Evolutionary conservation across 306 rosid genomes (phyloP).

Genomic region (Macrotyloma uniflorum): DNA sequence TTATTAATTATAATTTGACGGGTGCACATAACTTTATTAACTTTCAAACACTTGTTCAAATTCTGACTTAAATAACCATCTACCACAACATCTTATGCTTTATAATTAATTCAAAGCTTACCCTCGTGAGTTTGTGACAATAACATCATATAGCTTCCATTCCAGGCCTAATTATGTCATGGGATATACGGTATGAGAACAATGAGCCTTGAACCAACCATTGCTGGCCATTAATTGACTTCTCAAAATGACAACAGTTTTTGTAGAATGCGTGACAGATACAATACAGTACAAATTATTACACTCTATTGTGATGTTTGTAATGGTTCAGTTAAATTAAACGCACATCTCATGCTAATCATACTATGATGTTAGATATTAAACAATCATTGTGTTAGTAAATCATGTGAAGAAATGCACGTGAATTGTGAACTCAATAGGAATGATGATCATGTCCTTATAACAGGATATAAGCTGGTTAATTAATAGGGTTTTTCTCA

Average conservation of each 20-base stretch:
- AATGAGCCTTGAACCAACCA: conserved; percentile 13
- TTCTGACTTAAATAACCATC: conserved; percentile 37
- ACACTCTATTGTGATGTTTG: not conserved
- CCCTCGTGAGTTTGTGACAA: conserved; percentile 6
- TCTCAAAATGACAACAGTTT: not conserved
- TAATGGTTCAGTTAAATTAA: not conserved
- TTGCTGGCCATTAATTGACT: conserved; percentile 28
- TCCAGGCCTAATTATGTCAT: no score
- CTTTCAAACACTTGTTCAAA: conserved; percentile 18
- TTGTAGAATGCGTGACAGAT: not conserved
- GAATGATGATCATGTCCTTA: not conserved
- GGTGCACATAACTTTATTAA: conserved; percentile 15
- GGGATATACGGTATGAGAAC: not conserved
- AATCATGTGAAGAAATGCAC: conserved; percentile 21
- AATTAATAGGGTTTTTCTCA: conserved; percentile 2
- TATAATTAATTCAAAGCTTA: conserved; percentile 20
- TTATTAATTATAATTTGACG: conserved; percentile 30
- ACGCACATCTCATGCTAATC: not conserved
- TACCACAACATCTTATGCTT: conserved; percentile 18
- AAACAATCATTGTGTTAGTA: not conserved
- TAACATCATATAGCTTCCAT: no score
- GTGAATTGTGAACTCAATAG: no score
- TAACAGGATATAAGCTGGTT: conserved; percentile 15
- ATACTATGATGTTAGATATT: not conserved
- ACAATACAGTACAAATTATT: no score